A percentile compares a stretch with the other conserved stretches of the same genome.
These are phyloP conservation scores for Phylloporus sp. DNA, from an alignment of 768 basidiomycete genomes.

Conservation along the genomic window DNA sequence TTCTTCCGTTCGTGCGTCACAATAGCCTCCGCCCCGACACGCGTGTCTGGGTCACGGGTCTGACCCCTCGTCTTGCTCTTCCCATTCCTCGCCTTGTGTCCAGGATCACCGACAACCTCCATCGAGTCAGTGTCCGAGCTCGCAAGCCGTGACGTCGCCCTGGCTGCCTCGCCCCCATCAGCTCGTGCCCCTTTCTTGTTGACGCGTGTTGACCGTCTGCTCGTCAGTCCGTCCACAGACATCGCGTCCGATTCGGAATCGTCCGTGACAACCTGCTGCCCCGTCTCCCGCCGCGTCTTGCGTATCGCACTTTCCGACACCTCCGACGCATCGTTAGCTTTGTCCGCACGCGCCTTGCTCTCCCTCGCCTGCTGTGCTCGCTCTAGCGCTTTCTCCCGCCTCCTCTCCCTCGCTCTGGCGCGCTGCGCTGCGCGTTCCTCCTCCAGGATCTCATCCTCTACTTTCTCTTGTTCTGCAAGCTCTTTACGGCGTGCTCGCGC, in stretches of 20 bases:
- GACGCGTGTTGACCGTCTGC: conserved; percentile 7
- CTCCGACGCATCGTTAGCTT: background rate
- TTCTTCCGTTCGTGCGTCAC: background rate
- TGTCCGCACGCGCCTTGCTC: conserved; percentile 1
- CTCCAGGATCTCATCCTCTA: conserved; percentile 28
- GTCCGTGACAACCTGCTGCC: background rate
- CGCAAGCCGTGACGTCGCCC: background rate
- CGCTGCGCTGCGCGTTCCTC: conserved; percentile 23
- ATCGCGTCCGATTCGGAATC: conserved; percentile 28
- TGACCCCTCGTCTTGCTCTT: background rate
- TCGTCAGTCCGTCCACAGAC: conserved; percentile 24
- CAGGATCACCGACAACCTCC: background rate
- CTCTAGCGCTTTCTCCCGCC: conserved; percentile 19
- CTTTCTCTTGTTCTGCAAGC: conserved; percentile 38
- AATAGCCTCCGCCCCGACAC: background rate
- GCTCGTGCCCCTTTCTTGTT: background rate
- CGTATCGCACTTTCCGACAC: conserved; percentile 5
- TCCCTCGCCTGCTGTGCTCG: conserved; percentile 15
- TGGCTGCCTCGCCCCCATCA: background rate
- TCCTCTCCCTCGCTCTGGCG: conserved; percentile 12
- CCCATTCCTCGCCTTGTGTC: background rate
- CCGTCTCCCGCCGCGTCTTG: conserved; percentile 1
- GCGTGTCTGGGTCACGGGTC: background rate
- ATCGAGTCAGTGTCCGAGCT: conserved; percentile 5
- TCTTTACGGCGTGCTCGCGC: conserved; percentile 39